These are phyloP conservation scores for Rhododendron ovatum DNA, from an alignment of 148 eudicot genomes.

Conservation along the genomic window DNA sequence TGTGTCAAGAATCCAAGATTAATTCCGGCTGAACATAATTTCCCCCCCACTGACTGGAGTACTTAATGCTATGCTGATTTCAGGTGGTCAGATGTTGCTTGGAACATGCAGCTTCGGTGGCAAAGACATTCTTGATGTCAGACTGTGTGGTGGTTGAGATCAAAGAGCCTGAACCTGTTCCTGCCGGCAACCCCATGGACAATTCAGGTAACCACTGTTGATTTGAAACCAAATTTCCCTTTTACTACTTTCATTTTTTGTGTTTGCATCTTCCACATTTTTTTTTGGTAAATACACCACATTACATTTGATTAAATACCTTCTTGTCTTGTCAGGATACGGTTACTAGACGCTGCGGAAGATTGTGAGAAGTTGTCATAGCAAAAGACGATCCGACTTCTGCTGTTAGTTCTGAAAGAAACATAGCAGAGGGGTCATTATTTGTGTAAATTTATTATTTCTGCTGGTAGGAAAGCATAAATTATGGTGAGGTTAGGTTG, in stretches of 20 bases:
- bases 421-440: neutral
- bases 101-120: slow-evolving; percentile 71
- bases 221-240: neutral
- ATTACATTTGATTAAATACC: neutral
- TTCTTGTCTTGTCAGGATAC: neutral
- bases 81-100: slow-evolving; percentile 75
- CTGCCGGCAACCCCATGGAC: slow-evolving; percentile 52
- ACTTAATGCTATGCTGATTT: neutral
- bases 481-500: neutral
- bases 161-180: slow-evolving; percentile 45
- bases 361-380: neutral
- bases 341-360: neutral
- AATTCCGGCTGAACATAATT: too few relatives aligned
- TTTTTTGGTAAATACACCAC: too few relatives aligned
- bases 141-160: slow-evolving; percentile 71
- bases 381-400: neutral
- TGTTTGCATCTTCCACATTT: neutral
- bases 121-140: slow-evolving; percentile 63
- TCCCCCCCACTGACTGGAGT: neutral
- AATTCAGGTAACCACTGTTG: slow-evolving; percentile 37
- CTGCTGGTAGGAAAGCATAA: neutral
- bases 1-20: neutral
- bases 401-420: neutral
- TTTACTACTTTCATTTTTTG: neutral
- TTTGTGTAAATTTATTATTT: neutral